Conservation (phyloP, 495 filamentous ascomycete genomes). For the Echria macrotheca region DNA sequence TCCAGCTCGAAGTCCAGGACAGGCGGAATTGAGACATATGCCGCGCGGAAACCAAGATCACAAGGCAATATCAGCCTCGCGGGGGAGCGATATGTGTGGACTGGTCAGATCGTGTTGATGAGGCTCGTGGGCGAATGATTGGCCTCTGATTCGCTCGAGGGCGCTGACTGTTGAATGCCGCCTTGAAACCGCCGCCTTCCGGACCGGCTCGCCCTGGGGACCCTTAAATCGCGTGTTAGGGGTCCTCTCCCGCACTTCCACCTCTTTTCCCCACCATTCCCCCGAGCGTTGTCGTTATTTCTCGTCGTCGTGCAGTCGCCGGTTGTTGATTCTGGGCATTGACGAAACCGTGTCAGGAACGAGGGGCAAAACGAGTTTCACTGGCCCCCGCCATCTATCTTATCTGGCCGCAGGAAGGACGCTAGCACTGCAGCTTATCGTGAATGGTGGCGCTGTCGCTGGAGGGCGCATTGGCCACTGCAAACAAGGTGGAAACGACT, state of each 20-base stretch:
- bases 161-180: not conserved
- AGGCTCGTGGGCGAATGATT: slow-evolving; percentile 22
- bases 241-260: no score
- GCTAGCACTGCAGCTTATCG: slow-evolving; percentile 1
- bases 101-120: slow-evolving; percentile 10
- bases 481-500: not conserved
- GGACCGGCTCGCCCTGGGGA: no score
- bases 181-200: not conserved
- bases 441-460: slow-evolving; percentile 2
- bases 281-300: no score
- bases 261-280: no score
- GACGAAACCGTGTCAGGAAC: not conserved
- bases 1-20: not conserved
- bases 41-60: not conserved
- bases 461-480: slow-evolving; percentile 9
- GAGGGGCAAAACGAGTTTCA: slow-evolving; percentile 1
- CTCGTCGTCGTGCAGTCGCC: not conserved
- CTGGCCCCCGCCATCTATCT: not conserved
- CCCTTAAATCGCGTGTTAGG: no score
- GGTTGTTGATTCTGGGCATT: no score
- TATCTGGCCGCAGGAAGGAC: slow-evolving; percentile 1
- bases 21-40: no score
- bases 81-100: not conserved
- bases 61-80: slow-evolving; percentile 3
- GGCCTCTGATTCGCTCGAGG: slow-evolving; percentile 21